Conservation (phyloP, 352 stramenopile species). For the Pythium monospermum region DNA sequence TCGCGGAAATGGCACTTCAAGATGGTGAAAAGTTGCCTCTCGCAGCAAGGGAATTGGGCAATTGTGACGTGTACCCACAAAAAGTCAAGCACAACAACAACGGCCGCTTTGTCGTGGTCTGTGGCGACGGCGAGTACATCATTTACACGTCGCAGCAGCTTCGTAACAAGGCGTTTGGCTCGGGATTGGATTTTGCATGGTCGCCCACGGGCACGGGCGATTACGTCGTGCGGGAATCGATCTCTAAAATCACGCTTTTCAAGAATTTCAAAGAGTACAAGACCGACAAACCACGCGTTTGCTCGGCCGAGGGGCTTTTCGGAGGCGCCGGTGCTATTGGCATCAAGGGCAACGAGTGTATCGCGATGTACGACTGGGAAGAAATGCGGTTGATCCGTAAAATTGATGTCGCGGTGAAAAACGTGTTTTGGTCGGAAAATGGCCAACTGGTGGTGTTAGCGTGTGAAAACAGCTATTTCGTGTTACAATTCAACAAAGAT, state of each 20-base stretch:
- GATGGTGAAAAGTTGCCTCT: conserved; percentile 89
- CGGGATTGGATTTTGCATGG: conserved; percentile 98
- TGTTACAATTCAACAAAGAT: conserved; percentile 94
- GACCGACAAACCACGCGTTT: conserved; percentile 91
- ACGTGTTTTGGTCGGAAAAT: conserved; percentile 97
- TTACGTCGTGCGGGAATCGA: conserved; percentile 97
- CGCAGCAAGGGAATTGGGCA: conserved; percentile 91
- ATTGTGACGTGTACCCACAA: conserved; percentile 97
- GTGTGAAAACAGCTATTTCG: conserved; percentile 94
- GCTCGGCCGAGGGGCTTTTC: conserved; percentile 94
- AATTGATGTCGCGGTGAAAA: conserved; percentile 96
- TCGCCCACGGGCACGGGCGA: conserved; percentile 94
- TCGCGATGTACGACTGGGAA: conserved; percentile 99
- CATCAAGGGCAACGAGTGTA: conserved; percentile 94
- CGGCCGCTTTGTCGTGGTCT: conserved; percentile 97
- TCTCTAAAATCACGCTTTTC: conserved; percentile 96
- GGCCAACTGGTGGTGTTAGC: conserved; percentile 95
- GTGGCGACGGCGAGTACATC: conserved; percentile 99
- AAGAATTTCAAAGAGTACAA: conserved; percentile 99
- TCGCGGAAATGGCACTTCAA: conserved; percentile 65
- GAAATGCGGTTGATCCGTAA: conserved; percentile 96
- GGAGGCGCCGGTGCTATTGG: conserved; percentile 93
- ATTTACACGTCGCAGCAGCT: conserved; percentile 98
- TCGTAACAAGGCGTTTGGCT: conserved; percentile 96
- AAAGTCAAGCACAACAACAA: conserved; percentile 99